Evolutionary conservation across 805 yeast genomes (phyloP).

Genomic region (Brettanomyces sp.): DNA sequence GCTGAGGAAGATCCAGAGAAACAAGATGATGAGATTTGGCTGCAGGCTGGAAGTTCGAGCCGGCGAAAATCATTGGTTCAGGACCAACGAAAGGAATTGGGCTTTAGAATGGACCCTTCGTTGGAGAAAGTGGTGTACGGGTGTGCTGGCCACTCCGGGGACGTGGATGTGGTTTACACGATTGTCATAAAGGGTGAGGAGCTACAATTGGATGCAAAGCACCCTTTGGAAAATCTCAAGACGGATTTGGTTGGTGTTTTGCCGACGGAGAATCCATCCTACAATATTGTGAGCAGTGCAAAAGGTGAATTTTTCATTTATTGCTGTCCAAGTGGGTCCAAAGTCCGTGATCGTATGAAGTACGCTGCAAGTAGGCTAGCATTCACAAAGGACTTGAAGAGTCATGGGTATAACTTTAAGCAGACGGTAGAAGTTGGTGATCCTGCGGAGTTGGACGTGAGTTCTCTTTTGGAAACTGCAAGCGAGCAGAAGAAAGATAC

Average conservation of each 20-base stretch:
- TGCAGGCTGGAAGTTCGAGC: conserved; percentile 8
- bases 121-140: not conserved
- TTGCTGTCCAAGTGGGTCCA: conserved; percentile 84
- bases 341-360: conserved; percentile 84
- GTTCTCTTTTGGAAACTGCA: not conserved
- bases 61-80: conserved; percentile 1
- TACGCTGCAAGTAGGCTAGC: conserved; percentile 77
- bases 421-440: conserved; percentile 65
- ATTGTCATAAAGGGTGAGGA: conserved; percentile 1
- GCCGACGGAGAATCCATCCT: conserved; percentile 42
- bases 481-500: not conserved
- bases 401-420: conserved; percentile 29
- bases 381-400: conserved; percentile 41
- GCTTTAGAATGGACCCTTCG: conserved; percentile 1
- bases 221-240: not conserved
- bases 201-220: not conserved
- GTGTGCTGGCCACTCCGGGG: conserved; percentile 1
- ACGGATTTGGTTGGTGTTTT: conserved; percentile 25
- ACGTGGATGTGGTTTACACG: not conserved
- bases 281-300: conserved; percentile 41
- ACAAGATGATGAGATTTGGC: conserved; percentile 35
- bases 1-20: conserved; percentile 45
- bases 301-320: conserved; percentile 53
- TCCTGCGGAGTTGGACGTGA: conserved; percentile 52
- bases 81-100: conserved; percentile 29